Conservation (phyloP, 768 basidiomycete genomes). For the Lanmaoa pseudosensibilis region DNA sequence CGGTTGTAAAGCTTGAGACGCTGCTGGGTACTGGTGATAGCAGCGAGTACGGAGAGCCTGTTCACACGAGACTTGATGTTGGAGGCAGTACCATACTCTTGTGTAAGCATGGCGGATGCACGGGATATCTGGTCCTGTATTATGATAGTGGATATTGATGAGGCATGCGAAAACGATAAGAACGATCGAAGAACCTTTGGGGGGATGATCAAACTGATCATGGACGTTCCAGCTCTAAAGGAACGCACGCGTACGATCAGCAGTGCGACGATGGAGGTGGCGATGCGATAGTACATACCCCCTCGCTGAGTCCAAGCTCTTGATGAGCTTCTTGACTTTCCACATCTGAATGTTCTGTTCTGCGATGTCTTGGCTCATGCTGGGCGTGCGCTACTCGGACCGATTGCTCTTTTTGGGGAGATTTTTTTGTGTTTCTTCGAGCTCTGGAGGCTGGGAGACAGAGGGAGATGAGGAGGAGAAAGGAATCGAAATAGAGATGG, state of each 20-base stretch:
- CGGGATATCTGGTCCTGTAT: conserved; percentile 89
- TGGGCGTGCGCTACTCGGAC: conserved; percentile 36
- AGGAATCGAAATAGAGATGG: background rate
- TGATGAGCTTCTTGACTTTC: conserved; percentile 99
- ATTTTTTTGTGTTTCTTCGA: conserved; percentile 5
- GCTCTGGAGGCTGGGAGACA: conserved; percentile 24
- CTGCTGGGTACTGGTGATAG: conserved; percentile 98
- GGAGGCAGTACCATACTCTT: conserved; percentile 98
- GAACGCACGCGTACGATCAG: conserved; percentile 25
- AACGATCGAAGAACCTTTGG: conserved; percentile 63
- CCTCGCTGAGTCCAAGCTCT: conserved; percentile 88
- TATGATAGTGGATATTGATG: background rate
- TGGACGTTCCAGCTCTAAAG: conserved; percentile 88
- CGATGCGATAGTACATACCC: conserved; percentile 27
- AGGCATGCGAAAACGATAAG: conserved; percentile 4
- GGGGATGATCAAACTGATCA: conserved; percentile 97
- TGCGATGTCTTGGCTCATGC: conserved; percentile 80
- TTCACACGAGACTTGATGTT: conserved; percentile 99
- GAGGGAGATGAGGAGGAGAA: conserved; percentile 18
- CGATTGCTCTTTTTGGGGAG: conserved; percentile 3
- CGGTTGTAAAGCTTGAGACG: conserved; percentile 95
- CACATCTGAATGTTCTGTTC: conserved; percentile 97
- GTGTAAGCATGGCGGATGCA: conserved; percentile 92
- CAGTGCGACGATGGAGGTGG: background rate
- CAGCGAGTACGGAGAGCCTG: conserved; percentile 94